Evolutionary conservation across 108 stramenopile genomes (phyloP), one percentile per base, ranked within the genome.

Genomic region (Parmales sp.): DNA sequence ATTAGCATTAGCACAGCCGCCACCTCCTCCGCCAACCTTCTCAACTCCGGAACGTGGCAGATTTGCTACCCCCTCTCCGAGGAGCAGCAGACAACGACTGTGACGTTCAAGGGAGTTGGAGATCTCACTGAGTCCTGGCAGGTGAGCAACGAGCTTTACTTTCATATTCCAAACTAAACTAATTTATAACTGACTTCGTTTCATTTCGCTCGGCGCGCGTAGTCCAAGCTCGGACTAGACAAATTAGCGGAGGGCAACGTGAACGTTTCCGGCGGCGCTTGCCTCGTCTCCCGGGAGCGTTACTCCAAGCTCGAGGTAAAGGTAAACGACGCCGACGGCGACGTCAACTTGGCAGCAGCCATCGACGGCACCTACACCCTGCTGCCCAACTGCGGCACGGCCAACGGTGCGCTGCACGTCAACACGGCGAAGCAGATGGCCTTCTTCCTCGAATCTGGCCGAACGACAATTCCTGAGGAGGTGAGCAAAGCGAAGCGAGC

Each of bases 361-460:
- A 69, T 75, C 63, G 3, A 31, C 37, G 74, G 74, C 50, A n/a
- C 20, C 2, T 79, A 79, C 63, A 20, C 38, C 13, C 19, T 45
- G 1, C 71, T 79, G 13, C 69, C 63, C 8, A 67, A 72, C 26
- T 79, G 78, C 45, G 74, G 71, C 9, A 68, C 71, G 6, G 74
- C 78, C 3, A 38, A 66, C n/a, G 71, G 74, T 19, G 66, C 78
- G 7, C 70, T 79, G 44, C 74, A 72, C 38, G 75, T 75, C 63
- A 44, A 34, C 37, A 28, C 41, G 29, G 50, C 34, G 38, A 19
- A 8, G 3, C 45, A 39, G 22, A 1, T 72, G 19, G 75, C 49
- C 44, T 72, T 75, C 64, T 79, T 79, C 51, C 51, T 75, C n/a
- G 78, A 79, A 36, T 44, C 50, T 37, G 67, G 70, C 16, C 69